Conservation (phyloP, 1,284 basidiomycete species). For the Kwoniella shivajii region DNA sequence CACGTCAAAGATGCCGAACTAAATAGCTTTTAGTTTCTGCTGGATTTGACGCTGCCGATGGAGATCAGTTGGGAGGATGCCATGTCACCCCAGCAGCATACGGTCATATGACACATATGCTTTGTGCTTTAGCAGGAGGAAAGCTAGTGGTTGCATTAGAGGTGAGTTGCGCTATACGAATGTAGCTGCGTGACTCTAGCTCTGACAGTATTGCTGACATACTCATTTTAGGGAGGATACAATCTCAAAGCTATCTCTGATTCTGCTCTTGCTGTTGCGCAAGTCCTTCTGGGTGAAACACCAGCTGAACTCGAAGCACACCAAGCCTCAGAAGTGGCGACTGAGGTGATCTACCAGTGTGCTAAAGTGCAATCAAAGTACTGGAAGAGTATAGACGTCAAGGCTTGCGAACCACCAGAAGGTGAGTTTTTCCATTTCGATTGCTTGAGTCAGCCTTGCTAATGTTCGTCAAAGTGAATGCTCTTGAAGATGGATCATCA, state of each 20-base stretch:
- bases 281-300: conserved; percentile 80
- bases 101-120: conserved; percentile 98
- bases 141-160: conserved; percentile 91
- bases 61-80: conserved; percentile 89
- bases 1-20: conserved; percentile 1
- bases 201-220: conserved; percentile 10
- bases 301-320: conserved; percentile 72
- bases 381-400: conserved; percentile 83
- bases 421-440: conserved; percentile 25
- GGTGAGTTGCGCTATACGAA: conserved; percentile 60
- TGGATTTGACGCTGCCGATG: conserved; percentile 94
- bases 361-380: conserved; percentile 82
- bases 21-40: conserved; percentile 72
- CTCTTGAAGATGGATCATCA: conserved; percentile 10
- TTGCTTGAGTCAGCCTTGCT: neutral
- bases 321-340: conserved; percentile 73
- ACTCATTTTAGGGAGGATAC: conserved; percentile 80
- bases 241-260: conserved; percentile 85
- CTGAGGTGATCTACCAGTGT: conserved; percentile 84
- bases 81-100: conserved; percentile 90
- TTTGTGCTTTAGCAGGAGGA: conserved; percentile 84
- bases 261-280: conserved; percentile 83
- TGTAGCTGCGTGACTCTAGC: neutral
- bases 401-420: conserved; percentile 71
- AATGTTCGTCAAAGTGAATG: conserved; percentile 12